Conservation (phyloP, 176 grass and related monocot genomes). For the Secale cereale region DNA sequence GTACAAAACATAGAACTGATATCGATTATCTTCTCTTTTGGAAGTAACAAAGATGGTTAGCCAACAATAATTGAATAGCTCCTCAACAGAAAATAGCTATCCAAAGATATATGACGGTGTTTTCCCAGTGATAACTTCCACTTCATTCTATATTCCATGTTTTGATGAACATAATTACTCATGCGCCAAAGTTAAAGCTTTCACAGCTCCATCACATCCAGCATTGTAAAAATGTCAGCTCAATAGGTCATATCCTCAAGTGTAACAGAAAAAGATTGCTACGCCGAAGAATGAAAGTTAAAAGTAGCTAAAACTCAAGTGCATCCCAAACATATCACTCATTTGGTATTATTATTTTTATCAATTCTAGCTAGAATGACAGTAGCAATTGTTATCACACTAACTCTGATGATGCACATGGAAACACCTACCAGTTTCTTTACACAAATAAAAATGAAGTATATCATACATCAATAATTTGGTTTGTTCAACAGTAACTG, state of each 20-base stretch:
- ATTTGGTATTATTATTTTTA: not conserved
- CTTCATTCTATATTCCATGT: not conserved
- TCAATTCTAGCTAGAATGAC: slow-evolving; percentile 8
- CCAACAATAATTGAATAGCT: not conserved
- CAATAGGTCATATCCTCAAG: not conserved
- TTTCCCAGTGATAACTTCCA: not conserved
- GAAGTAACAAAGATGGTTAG: not conserved
- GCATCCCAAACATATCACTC: not conserved
- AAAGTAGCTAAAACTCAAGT: not conserved
- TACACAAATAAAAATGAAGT: slow-evolving; percentile 4
- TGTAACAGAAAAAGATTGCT: not conserved
- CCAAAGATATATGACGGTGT: not conserved
- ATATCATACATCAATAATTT: not conserved
- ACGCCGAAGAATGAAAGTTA: slow-evolving; percentile 1
- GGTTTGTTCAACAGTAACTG: not conserved
- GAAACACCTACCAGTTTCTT: not conserved
- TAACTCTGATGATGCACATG: not conserved
- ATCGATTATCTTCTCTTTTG: not conserved
- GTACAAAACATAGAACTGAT: not conserved
- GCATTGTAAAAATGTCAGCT: not conserved
- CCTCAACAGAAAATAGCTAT: not conserved
- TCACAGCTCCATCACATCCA: not conserved
- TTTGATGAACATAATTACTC: not conserved
- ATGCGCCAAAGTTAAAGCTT: not conserved
- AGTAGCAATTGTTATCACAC: not conserved